Evolutionary conservation across 805 yeast species (phyloP), one percentile per base, ranked within the genome.

Genomic region (Starmerella khaoyaiensis): DNA sequence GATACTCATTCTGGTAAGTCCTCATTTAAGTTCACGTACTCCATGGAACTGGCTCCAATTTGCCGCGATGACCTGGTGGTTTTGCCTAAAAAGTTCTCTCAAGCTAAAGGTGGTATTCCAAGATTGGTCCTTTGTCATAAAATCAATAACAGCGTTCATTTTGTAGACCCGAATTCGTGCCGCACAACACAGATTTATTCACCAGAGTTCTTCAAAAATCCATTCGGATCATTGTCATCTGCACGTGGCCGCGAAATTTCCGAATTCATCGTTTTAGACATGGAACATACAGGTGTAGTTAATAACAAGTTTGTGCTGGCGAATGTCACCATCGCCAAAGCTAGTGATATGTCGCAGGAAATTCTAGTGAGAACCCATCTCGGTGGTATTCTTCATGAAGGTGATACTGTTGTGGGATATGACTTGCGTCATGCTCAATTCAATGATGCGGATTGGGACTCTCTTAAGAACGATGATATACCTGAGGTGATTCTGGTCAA

Each of bases 31-130:
- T 90, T 87, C 57, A 70, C 96, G 5, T 87, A 69, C 56, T 82
- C 96, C 16, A 79, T 87, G 30, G 99, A 90, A 62, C 76, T 90
- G 49, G 94, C 81, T 2, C 98, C 98, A 15, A 75, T 93, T 29
- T 90, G 98, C 71, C 80, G 90, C 60, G 99, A 90, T 56, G 98
- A 93, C 57, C 67, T 90, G 50, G 94, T 90, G 19, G 82, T 87
- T 23, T 65, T 90, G 48, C 98, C 98, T 21, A 77, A 78, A 56
- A 79, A 77, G 54, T 59, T 87, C 49, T 96, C 97, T 5, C 72
- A 74, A 45, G 70, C 80, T 12, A 57, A 82, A 62, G 95, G 97
- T 39, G 77, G 77, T 56, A 79, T 83, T 40, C 67, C 86, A 23
- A 75, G 81, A 56, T 63, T 87, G 46, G 90, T 80, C 10, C 58